Base-by-base conservation (phyloP, 192 early-diverging fungal genomes). In the Mortierella alpina region DNA sequence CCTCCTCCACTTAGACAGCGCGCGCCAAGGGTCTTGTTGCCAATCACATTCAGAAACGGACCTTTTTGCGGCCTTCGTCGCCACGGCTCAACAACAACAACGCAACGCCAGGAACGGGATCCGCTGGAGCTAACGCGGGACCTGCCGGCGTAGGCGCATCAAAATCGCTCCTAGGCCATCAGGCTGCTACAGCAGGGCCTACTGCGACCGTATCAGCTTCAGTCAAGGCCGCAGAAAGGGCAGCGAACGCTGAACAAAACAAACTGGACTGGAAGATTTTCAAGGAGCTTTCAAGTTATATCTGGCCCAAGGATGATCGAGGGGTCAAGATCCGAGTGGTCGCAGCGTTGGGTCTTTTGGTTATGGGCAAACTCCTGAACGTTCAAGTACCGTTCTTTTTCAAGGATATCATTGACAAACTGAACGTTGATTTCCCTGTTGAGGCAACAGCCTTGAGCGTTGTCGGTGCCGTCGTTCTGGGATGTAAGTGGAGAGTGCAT, bases 381-480 rank as follows among this genome's bases (percentile, higher is more conserved):
- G 96, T 99, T 0, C 95, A 95, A 74, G 96, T 99, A 45, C 98
- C 98, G 0, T 93, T 97, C 56, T 90, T 94, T 69, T 99, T 99
- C 87, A 99, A 99, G 83, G 81, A 93, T 60, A 89, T 95, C 46
- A 90, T 99, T 44, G 97, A 99, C 69, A 88, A 88, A 22, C 86
- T 99, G 45, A 96, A 93, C 70, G 66, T 90, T 54, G 86, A 92
- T 42, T 86, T 92, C 40, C 49, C 91, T 11, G 85, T 86, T 15
- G 86, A 90, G 40, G 86, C 86, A 14, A 92, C 92, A 7, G 83
- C 96, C 51, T 75, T 91, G 56, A 90, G 92, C 7, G 87, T 97
- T 14, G 94, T 91, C 31, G 97, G 96, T n/a, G 92, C 96, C n/a
- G 91, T 93, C 72, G 89, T 99, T 51, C 76, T 99, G 46, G 98